Evolutionary conservation across 1,284 basidiomycete species (phyloP), one percentile per base, ranked within the genome.

Genomic region (Laetiporus sulphureus): DNA sequence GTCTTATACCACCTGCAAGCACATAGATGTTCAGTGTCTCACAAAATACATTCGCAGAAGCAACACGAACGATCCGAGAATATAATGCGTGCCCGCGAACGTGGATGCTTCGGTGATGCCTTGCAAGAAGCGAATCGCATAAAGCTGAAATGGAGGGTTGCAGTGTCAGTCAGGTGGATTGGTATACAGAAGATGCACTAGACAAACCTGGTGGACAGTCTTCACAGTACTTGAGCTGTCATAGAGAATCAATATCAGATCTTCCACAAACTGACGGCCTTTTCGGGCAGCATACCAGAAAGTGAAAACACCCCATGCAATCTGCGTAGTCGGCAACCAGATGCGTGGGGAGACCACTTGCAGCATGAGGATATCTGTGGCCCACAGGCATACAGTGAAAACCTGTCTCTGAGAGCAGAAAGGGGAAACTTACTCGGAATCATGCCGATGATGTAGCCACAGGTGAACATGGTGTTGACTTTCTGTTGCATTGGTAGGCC

Each of bases 31-130:
- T 3, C 25, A 13, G 19, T 19, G 6, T 11, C 6, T n/a, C n/a
- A n/a, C n/a, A n/a, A n/a, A n/a, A n/a, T n/a, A n/a, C n/a, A n/a
- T n/a, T n/a, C 16, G 15, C 19, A 20, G 4, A 11, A 12, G n/a
- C 20, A 18, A 15, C 0, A 65, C 73, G 37, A 52, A 81, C 72
- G 79, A 78, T 41, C 83, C 82, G 23, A 86, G 72, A 39, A 87
- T 67, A 56, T 83, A 84, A 50, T 82, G 84, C 19, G 78, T 75
- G n/a, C 83, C 82, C 5, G 81, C 79, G 56, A 85, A 86, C 0
- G 81, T 84, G 5, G 80, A 84, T 0, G 79, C 73, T 57, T 88
- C 84, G 3, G 77, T 74, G 44, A 86, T 66, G 6, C 81, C 86
- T 58, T 86, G 82, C 42, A 88, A 71, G 58, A 88, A 87, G 2